Base-by-base conservation (phyloP, 2,329 filamentous ascomycete species). In the Colletotrichum gigasporum region DNA sequence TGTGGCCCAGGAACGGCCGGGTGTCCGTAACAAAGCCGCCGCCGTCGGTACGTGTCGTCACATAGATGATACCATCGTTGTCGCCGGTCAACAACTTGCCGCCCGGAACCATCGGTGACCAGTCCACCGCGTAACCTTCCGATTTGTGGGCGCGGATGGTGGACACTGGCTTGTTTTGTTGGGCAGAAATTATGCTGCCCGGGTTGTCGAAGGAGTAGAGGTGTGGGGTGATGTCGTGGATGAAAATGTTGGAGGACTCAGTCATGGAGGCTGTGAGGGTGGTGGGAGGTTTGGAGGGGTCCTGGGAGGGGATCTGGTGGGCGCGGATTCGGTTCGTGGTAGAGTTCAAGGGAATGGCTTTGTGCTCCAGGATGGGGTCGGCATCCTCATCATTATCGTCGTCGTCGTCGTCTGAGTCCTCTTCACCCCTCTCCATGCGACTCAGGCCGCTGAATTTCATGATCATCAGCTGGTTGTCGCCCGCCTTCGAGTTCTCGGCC, bases 91-190 rank as follows among this genome's bases (percentile, higher is more conserved):
- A 80, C 3, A 99, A 88, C 79, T 95, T 96, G 63, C 94, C 94
- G 47, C 90, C 86, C 0, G 93, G 88, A 45, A 92, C 85, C 9
- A 93, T 77, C 1, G 93, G 92, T 24, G 94, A 97, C 96, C 96
- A 99, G 79, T 97, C 96, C n/a, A 99, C 80, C 0, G 93, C 96
- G 76, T 98, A 99, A 50, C 96, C 96, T 82, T 99, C 96, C 11
- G 89, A 82, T 80, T 94, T 95, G 86, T 99, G 96, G 71, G 95
- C 93, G 70, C 92, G 88, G 71, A 99, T 89, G 3, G 93, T 97
- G 69, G 87, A 91, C 52, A 97, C 80, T 32, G 96, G 94, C 80
- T 96, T 96, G 77, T 94, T 95, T 75, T 97, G 92, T 72, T 92
- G 89, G 2, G 93, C 85, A 6, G 92, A 89, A 69, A 98, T 87